Evolutionary conservation across 2,329 filamentous ascomycete species (phyloP), one percentile per base, ranked within the genome.

Genomic region (Exophiala bonariae): DNA sequence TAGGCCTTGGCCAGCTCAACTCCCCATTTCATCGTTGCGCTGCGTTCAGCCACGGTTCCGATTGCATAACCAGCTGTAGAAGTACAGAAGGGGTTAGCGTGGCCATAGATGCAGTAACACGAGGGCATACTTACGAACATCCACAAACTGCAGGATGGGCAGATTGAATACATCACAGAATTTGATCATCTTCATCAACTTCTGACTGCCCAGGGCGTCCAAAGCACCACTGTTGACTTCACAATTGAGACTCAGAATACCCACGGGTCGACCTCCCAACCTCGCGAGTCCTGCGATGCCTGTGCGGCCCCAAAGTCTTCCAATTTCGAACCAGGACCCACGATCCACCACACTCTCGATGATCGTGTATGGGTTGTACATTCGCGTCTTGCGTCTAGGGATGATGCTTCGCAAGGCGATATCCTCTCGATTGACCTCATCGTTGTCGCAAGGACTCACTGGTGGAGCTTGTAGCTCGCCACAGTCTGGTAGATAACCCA

Each of bases 111-210:
- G 16, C 20, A 30, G 16, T 18, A 6, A 17, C n/a, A 13, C 9
- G 18, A 16, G 26, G 16, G 13, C 13, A 26, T 44, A 69, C 63
- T 61, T 63, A 67, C 67, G 81, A 1, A 82, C 70, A 60, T 85
- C 81, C 3, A 85, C 71, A 51, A 85, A 83, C 59, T 85, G 82
- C 6, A 85, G 46, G 3, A 84, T 67, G 0, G 82, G 82, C 2
- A 85, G 66, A 49, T 85, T 85, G 70, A 85, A 83, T 34, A 84
- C 73, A 58, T 85, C 81, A 50, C 80, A 79, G 57, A 85, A 74
- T 56, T 84, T 84, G 28, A 85, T 64, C 61, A 82, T 73, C 1
- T 78, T 68, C 0, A 75, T 77, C 13, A 84, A 69, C 57, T 85
- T 85, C 53, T 84, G 81, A 7, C 75, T 77, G 3, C 81, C 81